These are phyloP conservation scores for Gaertneriomyces sp. DNA, from an alignment of 192 early-diverging fungal species.

Conservation along the genomic window DNA sequence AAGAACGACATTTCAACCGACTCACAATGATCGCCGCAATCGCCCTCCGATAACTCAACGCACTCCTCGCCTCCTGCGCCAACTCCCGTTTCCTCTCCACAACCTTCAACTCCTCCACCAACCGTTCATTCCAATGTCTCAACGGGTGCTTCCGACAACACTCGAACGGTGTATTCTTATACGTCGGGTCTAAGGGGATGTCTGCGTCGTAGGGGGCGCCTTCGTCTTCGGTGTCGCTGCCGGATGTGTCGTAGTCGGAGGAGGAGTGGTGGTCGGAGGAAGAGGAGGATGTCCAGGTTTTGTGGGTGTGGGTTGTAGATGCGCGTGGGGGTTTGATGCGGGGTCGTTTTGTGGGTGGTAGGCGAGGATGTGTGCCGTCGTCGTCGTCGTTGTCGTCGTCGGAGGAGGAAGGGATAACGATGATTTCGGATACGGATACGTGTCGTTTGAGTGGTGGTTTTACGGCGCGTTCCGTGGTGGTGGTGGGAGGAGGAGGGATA, in stretches of 20 bases:
- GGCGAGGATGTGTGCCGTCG: conserved; percentile 2
- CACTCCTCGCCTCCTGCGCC: conserved; percentile 15
- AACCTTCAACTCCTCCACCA: conserved; percentile 16
- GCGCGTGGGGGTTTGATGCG: neutral
- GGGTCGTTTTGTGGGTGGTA: neutral
- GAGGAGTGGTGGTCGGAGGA: neutral
- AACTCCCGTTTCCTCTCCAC: conserved; percentile 25
- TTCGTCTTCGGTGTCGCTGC: conserved; percentile 6
- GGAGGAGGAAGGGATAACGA: neutral
- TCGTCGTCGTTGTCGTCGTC: neutral
- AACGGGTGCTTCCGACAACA: conserved; percentile 18
- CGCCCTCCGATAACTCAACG: conserved; percentile 27
- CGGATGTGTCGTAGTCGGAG: neutral
- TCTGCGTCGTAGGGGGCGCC: conserved; percentile 9
- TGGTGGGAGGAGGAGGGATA: too few relatives aligned
- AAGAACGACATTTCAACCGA: too few relatives aligned
- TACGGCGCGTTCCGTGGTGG: too few relatives aligned
- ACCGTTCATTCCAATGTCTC: conserved; percentile 19
- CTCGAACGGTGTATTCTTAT: conserved; percentile 11
- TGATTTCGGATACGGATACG: too few relatives aligned
- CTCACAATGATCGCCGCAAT: conserved; percentile 30
- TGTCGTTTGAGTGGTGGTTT: too few relatives aligned
- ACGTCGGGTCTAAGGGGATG: conserved; percentile 11
- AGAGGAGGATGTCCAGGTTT: neutral
- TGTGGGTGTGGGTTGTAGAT: too few relatives aligned